Conservation (phyloP, 1,284 basidiomycete genomes). For the Schizophyllum amplum region DNA sequence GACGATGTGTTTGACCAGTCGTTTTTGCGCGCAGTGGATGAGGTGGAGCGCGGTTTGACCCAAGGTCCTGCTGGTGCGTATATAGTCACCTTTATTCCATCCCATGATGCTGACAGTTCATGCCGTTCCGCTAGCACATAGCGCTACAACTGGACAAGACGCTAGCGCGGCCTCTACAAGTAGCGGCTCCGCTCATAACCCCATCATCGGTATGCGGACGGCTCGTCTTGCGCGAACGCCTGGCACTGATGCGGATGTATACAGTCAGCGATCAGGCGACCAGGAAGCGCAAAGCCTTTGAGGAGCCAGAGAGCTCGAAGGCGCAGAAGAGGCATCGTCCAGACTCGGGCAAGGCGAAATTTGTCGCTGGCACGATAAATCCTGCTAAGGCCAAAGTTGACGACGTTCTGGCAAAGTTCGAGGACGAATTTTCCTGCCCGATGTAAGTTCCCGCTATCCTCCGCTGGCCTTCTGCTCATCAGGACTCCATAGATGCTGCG, state of each 20-base stretch:
- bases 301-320: not conserved
- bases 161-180: not conserved
- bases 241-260: not conserved
- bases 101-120: not conserved
- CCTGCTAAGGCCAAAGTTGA: not conserved
- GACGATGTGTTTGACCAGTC: slow-evolving; percentile 7
- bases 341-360: not conserved
- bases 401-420: slow-evolving; percentile 28
- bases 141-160: not conserved
- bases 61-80: not conserved
- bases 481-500: slow-evolving; percentile 41
- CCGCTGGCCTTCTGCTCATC: too few relatives aligned
- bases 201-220: not conserved
- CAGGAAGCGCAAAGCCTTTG: not conserved
- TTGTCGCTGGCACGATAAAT: not conserved
- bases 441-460: too few relatives aligned
- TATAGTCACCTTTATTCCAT: not conserved
- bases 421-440: slow-evolving; percentile 46
- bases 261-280: not conserved
- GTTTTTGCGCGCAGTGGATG: not conserved
- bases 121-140: not conserved
- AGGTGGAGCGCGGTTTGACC: not conserved
- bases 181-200: not conserved
- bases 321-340: not conserved
- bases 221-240: not conserved